Conservation (phyloP, 2,329 filamentous ascomycete species). For the Ceratocystis cacaofunesta region DNA sequence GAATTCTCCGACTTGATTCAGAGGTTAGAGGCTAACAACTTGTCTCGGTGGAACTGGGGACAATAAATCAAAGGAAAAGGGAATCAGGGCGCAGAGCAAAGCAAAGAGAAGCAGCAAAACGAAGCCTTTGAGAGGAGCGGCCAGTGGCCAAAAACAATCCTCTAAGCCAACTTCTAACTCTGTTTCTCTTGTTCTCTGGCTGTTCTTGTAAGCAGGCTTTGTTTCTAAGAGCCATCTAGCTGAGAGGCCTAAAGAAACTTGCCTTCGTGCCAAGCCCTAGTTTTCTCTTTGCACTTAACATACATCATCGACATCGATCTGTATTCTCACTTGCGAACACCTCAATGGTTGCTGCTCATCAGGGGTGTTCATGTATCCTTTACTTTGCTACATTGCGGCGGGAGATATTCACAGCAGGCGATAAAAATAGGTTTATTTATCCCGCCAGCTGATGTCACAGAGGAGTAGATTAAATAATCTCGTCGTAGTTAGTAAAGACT, state of each 20-base stretch:
- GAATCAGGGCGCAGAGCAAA: not conserved
- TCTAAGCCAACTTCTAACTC: not conserved
- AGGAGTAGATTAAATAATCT: not conserved
- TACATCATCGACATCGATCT: not conserved
- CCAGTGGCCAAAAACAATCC: not conserved
- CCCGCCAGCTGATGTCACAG: not conserved
- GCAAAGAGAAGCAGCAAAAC: too few species aligned
- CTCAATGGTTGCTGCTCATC: not conserved
- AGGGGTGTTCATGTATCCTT: not conserved
- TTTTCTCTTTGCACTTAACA: not conserved
- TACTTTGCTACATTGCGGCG: not conserved
- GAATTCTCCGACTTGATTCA: slow-evolving; percentile 4
- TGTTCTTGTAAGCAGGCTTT: not conserved
- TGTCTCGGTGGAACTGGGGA: not conserved
- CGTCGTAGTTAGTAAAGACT: slow-evolving; percentile 1
- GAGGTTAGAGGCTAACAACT: not conserved
- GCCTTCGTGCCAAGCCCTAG: not conserved
- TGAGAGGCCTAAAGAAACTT: not conserved
- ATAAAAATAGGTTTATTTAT: slow-evolving; percentile 5
- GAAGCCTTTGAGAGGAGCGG: too few species aligned
- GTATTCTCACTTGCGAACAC: not conserved
- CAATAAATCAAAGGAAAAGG: not conserved
- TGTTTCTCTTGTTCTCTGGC: not conserved
- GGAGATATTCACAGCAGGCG: not conserved
- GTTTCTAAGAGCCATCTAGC: not conserved